Percentiles rank a stretch among this genome's conserved stretches.
Conservation (phyloP, 768 basidiomycete species). For the Phaeotremella fagi region DNA sequence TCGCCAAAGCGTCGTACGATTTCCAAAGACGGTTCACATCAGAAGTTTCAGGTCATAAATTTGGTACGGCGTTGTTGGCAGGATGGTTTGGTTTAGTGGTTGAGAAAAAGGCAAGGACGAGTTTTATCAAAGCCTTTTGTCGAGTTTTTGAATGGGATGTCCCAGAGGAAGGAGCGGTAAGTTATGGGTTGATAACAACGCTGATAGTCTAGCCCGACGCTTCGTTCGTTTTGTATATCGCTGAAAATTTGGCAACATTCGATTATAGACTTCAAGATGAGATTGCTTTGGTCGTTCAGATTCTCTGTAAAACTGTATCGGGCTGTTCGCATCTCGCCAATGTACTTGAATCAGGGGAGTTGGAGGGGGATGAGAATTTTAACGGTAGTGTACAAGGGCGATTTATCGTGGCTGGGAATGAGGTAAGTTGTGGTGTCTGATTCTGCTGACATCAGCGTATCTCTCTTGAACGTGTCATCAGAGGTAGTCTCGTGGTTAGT, state of each 20-base stretch:
- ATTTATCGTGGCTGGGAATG: constrained; percentile 8
- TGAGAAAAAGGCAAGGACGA: constrained; percentile 80
- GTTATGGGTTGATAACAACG: neutral
- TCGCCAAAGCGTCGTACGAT: constrained; percentile 72
- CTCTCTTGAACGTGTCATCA: constrained; percentile 19
- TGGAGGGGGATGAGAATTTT: constrained; percentile 64
- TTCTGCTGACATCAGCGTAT: no score
- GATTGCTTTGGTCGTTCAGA: constrained; percentile 74
- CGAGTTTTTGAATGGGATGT: constrained; percentile 73
- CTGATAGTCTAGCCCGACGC: constrained; percentile 63
- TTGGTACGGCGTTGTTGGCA: constrained; percentile 70
- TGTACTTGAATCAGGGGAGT: constrained; percentile 64
- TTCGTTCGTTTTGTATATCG: constrained; percentile 83
- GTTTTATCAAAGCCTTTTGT: constrained; percentile 76
- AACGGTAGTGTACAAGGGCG: constrained; percentile 60
- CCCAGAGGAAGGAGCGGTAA: constrained; percentile 45
- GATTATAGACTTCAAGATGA: constrained; percentile 97
- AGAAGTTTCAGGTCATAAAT: constrained; percentile 52
- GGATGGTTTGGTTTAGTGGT: constrained; percentile 87
- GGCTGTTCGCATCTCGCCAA: constrained; percentile 68
- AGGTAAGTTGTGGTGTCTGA: no score
- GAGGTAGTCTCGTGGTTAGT: constrained; percentile 66
- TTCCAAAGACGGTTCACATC: constrained; percentile 61
- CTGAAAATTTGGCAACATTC: constrained; percentile 84
- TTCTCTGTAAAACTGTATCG: constrained; percentile 37